Evolutionary conservation across 768 basidiomycete species (phyloP).

Genomic region (Russula virescens): DNA sequence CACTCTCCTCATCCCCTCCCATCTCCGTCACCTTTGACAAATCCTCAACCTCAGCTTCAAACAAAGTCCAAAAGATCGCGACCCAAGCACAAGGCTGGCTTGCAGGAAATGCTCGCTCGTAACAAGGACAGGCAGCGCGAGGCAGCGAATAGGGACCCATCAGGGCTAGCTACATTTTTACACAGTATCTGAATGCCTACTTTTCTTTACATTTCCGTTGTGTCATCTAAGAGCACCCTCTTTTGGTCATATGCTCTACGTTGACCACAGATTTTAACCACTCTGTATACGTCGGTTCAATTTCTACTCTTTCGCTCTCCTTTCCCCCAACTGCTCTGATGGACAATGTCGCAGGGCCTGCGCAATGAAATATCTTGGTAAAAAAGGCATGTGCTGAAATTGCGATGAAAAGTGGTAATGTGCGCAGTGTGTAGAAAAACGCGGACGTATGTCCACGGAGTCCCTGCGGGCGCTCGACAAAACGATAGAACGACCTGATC

Average conservation of each 20-base stretch:
- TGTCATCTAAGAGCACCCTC: neutral
- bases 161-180: slow-evolving; percentile 15
- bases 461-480: slow-evolving; percentile 56
- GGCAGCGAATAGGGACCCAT: slow-evolving; percentile 13
- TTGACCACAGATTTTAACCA: no score
- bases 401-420: slow-evolving; percentile 62
- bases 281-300: no score
- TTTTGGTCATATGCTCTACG: no score
- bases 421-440: slow-evolving; percentile 64
- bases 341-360: no score
- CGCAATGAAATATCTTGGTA: slow-evolving; percentile 56
- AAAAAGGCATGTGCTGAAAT: slow-evolving; percentile 53
- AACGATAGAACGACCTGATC: slow-evolving; percentile 61
- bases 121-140: slow-evolving; percentile 50
- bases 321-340: neutral
- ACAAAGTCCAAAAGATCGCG: slow-evolving; percentile 27
- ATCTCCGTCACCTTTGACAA: neutral
- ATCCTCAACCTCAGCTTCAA: neutral
- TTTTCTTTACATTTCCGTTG: neutral
- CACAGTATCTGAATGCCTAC: slow-evolving; percentile 7
- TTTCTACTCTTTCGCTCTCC: no score
- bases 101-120: slow-evolving; percentile 60
- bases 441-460: slow-evolving; percentile 48
- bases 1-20: slow-evolving; percentile 1
- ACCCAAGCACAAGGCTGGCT: slow-evolving; percentile 48